phyloP scores from a whole-genome alignment of 2,329 filamentous ascomycete species.

The Neoarthrinium moseri region DNA sequence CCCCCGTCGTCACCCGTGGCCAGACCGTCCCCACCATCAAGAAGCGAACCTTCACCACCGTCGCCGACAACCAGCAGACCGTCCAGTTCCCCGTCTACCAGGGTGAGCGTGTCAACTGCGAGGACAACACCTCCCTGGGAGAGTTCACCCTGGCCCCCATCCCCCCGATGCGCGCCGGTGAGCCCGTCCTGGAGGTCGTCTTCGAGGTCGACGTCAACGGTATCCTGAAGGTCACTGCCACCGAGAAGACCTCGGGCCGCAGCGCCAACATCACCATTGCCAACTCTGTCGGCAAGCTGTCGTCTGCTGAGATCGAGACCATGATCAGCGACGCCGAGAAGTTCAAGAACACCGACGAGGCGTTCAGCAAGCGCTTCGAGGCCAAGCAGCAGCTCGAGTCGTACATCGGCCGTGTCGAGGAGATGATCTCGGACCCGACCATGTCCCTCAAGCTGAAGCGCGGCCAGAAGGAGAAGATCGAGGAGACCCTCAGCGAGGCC shows the following conservation, averaged over 20 bases:
- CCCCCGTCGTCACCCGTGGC: constrained; percentile 82
- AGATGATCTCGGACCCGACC: constrained; percentile 95
- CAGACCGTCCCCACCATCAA: constrained; percentile 77
- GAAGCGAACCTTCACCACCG: constrained; percentile 85
- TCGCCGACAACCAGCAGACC: constrained; percentile 73
- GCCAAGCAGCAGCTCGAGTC: constrained; percentile 98
- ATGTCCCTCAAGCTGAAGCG: constrained; percentile 98
- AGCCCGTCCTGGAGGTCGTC: constrained; percentile 94
- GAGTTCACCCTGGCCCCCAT: constrained; percentile 94
- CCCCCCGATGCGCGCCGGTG: constrained; percentile 87
- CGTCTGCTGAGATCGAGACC: constrained; percentile 89
- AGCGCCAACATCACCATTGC: constrained; percentile 99
- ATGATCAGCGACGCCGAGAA: constrained; percentile 98
- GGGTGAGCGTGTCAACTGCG: constrained; percentile 96
- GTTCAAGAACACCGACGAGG: constrained; percentile 97
- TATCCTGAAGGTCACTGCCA: constrained; percentile 98
- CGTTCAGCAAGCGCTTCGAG: constrained; percentile 99
- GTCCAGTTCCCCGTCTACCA: constrained; percentile 93
- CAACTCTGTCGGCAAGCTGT: constrained; percentile 99
- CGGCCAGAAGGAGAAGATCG: constrained; percentile 99
- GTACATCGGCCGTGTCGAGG: constrained; percentile 97
- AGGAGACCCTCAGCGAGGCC: constrained; percentile 92
- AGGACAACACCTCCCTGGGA: constrained; percentile 96
- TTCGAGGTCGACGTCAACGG: constrained; percentile 99
- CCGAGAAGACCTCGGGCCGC: constrained; percentile 97